These are phyloP conservation scores for Corylus heterophylla DNA, from an alignment of 306 rosid genomes.

Conservation along the genomic window DNA sequence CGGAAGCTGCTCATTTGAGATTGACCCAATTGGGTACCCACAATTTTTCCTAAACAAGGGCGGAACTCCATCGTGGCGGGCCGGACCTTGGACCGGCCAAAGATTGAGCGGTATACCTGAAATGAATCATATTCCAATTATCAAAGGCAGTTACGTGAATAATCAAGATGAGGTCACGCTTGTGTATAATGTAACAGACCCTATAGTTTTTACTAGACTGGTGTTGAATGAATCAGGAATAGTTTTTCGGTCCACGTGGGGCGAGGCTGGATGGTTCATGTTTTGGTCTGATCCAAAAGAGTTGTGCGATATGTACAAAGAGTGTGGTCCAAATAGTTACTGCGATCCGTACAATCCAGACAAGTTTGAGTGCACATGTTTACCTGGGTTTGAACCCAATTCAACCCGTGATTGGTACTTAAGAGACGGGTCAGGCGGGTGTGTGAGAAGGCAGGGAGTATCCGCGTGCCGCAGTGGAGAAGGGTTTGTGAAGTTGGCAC, in stretches of 20 bases:
- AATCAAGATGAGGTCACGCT: slow-evolving; percentile 19
- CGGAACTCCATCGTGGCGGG: slow-evolving; percentile 31
- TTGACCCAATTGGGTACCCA: slow-evolving; percentile 41
- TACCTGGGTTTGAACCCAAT: slow-evolving; percentile 61
- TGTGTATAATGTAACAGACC: slow-evolving; percentile 18
- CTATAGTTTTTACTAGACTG: slow-evolving; percentile 12
- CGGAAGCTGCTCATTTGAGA: slow-evolving; percentile 26
- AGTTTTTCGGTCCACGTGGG: slow-evolving; percentile 35
- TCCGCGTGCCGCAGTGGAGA: slow-evolving; percentile 69
- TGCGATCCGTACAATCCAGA: slow-evolving; percentile 49
- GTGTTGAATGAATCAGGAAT: slow-evolving; percentile 35
- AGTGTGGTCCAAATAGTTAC: slow-evolving; percentile 47
- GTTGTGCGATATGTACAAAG: slow-evolving; percentile 49
- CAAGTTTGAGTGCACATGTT: slow-evolving; percentile 45
- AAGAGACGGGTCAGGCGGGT: slow-evolving; percentile 66
- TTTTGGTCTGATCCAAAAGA: slow-evolving; percentile 44
- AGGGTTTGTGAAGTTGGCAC: slow-evolving; percentile 54
- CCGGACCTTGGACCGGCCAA: slow-evolving; percentile 38
- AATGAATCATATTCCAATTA: slow-evolving; percentile 13
- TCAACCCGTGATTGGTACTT: slow-evolving; percentile 46
- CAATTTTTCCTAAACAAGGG: slow-evolving; percentile 38
- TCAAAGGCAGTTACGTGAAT: slow-evolving; percentile 19
- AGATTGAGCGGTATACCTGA: slow-evolving; percentile 31
- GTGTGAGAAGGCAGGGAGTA: slow-evolving; percentile 39
- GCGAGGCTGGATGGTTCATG: slow-evolving; percentile 39